Percentiles rank a stretch among this genome's conserved stretches.
Evolutionary conservation across 257 asterid species (phyloP).

Genomic region (Rauvolfia tetraphylla): DNA sequence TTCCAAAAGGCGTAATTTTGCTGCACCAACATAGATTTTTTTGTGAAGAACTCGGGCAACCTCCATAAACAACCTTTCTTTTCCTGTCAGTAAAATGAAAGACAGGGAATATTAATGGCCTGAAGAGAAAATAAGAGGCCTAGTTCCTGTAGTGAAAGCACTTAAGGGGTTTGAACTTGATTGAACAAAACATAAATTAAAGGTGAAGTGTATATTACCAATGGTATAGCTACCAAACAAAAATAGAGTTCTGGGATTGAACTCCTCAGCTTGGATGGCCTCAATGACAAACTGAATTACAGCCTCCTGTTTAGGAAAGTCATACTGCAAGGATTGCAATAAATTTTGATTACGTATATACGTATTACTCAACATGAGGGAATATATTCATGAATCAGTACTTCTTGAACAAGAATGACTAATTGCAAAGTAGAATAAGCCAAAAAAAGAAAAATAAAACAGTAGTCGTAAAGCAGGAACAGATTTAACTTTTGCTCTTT

Average conservation of each 20-base stretch:
- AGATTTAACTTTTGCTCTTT: no score
- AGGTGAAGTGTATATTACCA: slow-evolving; percentile 42
- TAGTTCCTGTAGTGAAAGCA: not conserved
- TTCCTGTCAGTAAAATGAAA: slow-evolving; percentile 47
- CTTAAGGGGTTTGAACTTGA: not conserved
- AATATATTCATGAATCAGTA: no score
- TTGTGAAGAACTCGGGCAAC: slow-evolving; percentile 81
- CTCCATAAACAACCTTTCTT: slow-evolving; percentile 80
- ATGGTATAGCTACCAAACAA: slow-evolving; percentile 95
- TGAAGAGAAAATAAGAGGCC: not conserved
- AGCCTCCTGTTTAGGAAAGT: slow-evolving; percentile 89
- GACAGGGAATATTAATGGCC: not conserved
- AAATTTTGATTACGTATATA: not conserved
- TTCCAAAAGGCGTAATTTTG: slow-evolving; percentile 76
- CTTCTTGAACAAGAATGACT: slow-evolving; percentile 6
- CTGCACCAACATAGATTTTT: slow-evolving; percentile 68
- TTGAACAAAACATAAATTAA: not conserved
- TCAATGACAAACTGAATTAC: slow-evolving; percentile 90
- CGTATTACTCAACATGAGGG: not conserved
- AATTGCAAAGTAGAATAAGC: no score
- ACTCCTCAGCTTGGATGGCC: slow-evolving; percentile 94
- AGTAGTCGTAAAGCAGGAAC: not conserved
- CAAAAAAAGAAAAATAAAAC: no score
- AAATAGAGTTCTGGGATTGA: slow-evolving; percentile 82
- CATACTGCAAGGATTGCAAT: slow-evolving; percentile 59